Base-by-base conservation (phyloP, 2,329 filamentous ascomycete species). In the Epichloe hybrida region DNA sequence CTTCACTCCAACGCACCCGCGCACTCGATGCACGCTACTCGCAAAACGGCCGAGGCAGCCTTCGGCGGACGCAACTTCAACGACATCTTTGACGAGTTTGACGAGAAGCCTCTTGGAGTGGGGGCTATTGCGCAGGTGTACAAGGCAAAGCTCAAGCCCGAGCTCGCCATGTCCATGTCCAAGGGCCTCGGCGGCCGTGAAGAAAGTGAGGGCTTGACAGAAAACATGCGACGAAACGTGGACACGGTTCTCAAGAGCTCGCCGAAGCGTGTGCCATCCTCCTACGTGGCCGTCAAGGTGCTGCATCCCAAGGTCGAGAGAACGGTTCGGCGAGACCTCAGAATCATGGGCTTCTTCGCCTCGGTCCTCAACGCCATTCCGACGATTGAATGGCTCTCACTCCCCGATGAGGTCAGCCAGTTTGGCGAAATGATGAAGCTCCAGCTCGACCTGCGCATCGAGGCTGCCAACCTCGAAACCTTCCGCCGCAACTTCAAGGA, bases 361-460 rank as follows among this genome's bases (percentile, higher is more conserved):
- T 76, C 80, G 0, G 62, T 86, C 5, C 82, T 98, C 58, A 95
- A 97, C 66, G 71, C 78, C 2, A 84, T 98, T 35, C 93, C 93
- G 0, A 95, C 90, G 0, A 93, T 98, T 62, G 88, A 97, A 67
- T 98, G 93, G 93, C 75, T 98, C 5, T 96, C 91, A 0, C 80
- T 98, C 8, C 93, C 93, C 0, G 91, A 96, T 58, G 93, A 98
- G 65, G 93, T 97, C 3, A 70, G 76, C 13, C 89, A 97, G 61
- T 98, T 98, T 62, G 91, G 90, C 23, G 86, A 94, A 63, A 98
- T 98, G 93, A 98, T 98, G 93, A 84, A 84, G 60, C 73, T 97
- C n/a, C 93, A 98, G 64, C 75, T 98, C 3, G 93, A 98, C 66
- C 75, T 98, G 37, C 84, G 93, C 49, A 97, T 97, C 54, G 93